These are phyloP conservation scores for Monosporascus sp. DNA, from an alignment of 2,329 filamentous ascomycete genomes.

Conservation along the genomic window DNA sequence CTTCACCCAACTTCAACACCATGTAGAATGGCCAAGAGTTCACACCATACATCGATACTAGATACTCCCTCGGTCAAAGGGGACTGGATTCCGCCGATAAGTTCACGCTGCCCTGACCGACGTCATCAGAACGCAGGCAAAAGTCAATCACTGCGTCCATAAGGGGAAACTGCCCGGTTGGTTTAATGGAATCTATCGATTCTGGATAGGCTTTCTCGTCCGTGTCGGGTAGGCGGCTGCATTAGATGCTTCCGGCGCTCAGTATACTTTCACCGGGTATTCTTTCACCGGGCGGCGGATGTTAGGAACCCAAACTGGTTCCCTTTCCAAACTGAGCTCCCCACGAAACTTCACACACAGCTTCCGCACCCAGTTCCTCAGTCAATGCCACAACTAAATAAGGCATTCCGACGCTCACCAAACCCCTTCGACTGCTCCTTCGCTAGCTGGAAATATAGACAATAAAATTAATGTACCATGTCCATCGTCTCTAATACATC, in stretches of 20 bases:
- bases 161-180: no score
- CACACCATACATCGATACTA: not conserved
- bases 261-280: no score
- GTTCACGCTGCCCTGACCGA: not conserved
- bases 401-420: not conserved
- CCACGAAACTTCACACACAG: not conserved
- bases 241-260: not conserved
- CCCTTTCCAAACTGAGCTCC: not conserved
- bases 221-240: not conserved
- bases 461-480: conserved; percentile 29
- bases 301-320: not conserved
- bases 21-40: no score
- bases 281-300: not conserved
- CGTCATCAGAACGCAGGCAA: not conserved
- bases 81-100: not conserved
- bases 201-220: not conserved
- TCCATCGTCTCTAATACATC: conserved; percentile 15
- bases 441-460: conserved; percentile 22
- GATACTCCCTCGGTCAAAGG: not conserved
- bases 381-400: not conserved
- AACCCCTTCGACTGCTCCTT: not conserved
- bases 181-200: not conserved
- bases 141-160: not conserved
- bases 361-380: not conserved
- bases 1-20: no score